Base-by-base conservation (phyloP, 2,329 filamentous ascomycete genomes). In the Pezizomycotina sp. region DNA sequence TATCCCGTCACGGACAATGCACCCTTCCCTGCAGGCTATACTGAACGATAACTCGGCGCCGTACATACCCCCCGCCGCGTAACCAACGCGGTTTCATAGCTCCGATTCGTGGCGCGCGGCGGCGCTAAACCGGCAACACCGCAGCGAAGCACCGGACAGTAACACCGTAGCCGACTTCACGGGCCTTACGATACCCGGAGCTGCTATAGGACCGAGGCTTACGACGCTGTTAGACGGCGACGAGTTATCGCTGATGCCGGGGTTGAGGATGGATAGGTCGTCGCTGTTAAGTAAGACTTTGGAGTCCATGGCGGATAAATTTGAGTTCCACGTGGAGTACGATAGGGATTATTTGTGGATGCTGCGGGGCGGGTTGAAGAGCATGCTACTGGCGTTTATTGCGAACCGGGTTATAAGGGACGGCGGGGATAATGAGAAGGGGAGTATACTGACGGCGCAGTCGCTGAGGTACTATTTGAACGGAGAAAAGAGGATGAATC, bases 271-370 rank as follows among this genome's bases (percentile, higher is more conserved):
- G n/a, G n/a, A n/a, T n/a, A n/a, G n/a, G 1, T 23, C 30, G n/a
- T 36, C 39, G 8, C 35, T 52, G 9, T 38, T 43, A 7, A 42
- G 44, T 23, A 19, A 38, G 10, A 37, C 42, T 12, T 31, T 52
- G n/a, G 33, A 41, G 9, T 34, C 40, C 9, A 39, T 52, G 2
- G 46, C 47, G 3, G 33, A 38, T 20, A 43, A 48, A 7, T 52
- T 47, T 47, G 27, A 32, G 3, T 46, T 48, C 18, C 43, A 48
- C 30, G 13, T 44, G 6, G 31, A 39, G 9, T 52, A 48, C 31
- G 48, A 52, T 22, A 43, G 47, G 15, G 40, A 50, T 27, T 52
- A 48, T 26, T 23, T 52, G 25, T 34, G 38, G 19, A 37, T 43
- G 2, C 34, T 52, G 10, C 39, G 47, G 2, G 27, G 44, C 2